These are phyloP conservation scores for Fusarium temperatum DNA, from an alignment of 2,329 filamentous ascomycete genomes.

Conservation along the genomic window DNA sequence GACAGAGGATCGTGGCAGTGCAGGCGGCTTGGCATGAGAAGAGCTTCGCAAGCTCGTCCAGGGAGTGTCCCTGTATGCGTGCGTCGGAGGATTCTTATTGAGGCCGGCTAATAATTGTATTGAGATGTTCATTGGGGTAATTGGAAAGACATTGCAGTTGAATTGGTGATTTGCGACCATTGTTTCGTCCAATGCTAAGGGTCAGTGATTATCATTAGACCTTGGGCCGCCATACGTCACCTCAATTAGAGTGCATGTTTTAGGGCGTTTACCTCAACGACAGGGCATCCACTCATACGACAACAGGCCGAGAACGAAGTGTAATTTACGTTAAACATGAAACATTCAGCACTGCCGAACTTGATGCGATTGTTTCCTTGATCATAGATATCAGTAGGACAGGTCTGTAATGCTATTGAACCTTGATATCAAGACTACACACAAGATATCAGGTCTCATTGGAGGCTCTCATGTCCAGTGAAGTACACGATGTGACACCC, in stretches of 20 bases:
- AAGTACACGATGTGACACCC: constrained; percentile 13
- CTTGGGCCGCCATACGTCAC: constrained; percentile 24
- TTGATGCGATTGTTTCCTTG: not conserved
- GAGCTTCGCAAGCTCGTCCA: constrained; percentile 25
- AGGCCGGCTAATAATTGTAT: constrained; percentile 4
- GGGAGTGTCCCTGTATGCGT: constrained; percentile 6
- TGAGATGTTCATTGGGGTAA: constrained; percentile 12
- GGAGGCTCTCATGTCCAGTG: not conserved
- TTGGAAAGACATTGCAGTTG: not conserved
- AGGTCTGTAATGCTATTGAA: not conserved
- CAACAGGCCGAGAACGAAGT: not conserved
- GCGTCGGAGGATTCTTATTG: not conserved
- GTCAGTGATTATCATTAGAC: not conserved
- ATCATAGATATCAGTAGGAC: too few species aligned
- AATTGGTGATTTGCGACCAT: not conserved
- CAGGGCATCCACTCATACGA: not conserved
- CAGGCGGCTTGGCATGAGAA: constrained; percentile 26
- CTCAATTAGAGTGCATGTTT: constrained; percentile 4
- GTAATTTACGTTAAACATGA: not conserved
- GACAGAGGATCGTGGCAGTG: constrained; percentile 33
- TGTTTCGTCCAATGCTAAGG: not conserved
- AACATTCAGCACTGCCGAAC: not conserved
- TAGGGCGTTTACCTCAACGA: constrained; percentile 1
- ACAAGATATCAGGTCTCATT: not conserved
- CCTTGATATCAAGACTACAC: not conserved